These are phyloP conservation scores for Hygrocybe punicea DNA, from an alignment of 768 basidiomycete species.

Conservation along the genomic window DNA sequence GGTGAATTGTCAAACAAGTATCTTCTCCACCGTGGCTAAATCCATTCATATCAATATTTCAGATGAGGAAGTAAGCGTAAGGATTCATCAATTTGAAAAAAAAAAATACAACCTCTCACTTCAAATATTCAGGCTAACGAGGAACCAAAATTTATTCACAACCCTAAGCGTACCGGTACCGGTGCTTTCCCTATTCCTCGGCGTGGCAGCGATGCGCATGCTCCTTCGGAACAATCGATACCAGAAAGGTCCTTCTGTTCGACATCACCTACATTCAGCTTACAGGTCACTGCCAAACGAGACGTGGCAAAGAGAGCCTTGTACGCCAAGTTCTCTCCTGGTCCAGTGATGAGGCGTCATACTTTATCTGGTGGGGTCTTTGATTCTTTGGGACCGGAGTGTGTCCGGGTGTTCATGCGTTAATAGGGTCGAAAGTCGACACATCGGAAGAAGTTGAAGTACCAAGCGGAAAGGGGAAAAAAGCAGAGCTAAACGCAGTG, in stretches of 20 bases:
- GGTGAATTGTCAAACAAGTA: constrained; percentile 37
- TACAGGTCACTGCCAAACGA: constrained; percentile 66
- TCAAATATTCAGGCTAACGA: constrained; percentile 42
- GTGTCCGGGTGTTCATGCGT: too few species aligned
- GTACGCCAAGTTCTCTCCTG: constrained; percentile 80
- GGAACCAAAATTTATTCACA: neutral
- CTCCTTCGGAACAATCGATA: neutral
- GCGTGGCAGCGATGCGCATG: neutral
- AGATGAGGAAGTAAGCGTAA: constrained; percentile 52
- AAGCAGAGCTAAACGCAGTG: too few species aligned
- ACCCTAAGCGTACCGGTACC: too few species aligned
- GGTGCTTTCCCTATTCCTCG: too few species aligned
- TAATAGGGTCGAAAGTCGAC: too few species aligned
- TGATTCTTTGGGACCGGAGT: too few species aligned
- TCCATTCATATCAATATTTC: constrained; percentile 71
- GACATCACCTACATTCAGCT: constrained; percentile 10
- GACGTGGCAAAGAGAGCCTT: constrained; percentile 72
- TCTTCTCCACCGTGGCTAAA: constrained; percentile 80
- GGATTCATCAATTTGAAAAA: constrained; percentile 69
- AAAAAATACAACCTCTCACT: constrained; percentile 54
- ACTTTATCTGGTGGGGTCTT: too few species aligned
- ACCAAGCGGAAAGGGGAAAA: too few species aligned
- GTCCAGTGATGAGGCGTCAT: constrained; percentile 55
- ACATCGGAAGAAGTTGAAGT: too few species aligned
- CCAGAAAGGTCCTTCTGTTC: neutral